Base-by-base conservation (phyloP, 805 yeast genomes). In the Ogataea methanolica region DNA sequence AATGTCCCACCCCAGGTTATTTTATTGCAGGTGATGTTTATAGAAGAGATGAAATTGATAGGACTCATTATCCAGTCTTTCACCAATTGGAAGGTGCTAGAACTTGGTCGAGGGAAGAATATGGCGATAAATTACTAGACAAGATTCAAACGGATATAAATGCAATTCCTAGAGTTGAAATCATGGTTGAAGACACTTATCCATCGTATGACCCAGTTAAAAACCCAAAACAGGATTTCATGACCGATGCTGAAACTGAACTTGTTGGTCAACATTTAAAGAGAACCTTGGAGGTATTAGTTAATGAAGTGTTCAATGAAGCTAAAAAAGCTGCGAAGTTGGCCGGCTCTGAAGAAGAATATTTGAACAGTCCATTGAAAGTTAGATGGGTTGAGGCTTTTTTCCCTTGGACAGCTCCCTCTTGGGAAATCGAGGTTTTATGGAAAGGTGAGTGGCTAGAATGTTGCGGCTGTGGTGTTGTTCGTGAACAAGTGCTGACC, bases 381-480 rank as follows among this genome's bases (percentile, higher is more conserved):
- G 87, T 91, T 17, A 76, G 98, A 56, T 94, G 99, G 99, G 85
- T 90, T 33, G 95, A 88, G 59, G 96, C 94, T 0, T 88, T 83
- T 60, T 94, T 94, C 71, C 99, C 99, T 4, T 94, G 98, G 97
- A 94, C 99, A 3, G 82, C 96, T 1, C 99, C 99, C 4, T 87
- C 96, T 39, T 94, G 96, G 95, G 97, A 94, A 61, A 89, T 95
- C 56, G 99, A 94, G 68, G 96, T 94, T 5, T 90, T 95, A 91
- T 94, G 98, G 97, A 88, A 90, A 62, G 96, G 94, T 44, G 96
- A 91, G 56, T 94, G 99, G 99, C 74, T 94, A 34, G 99, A 94
- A 69, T 83, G 96, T 63, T 88, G 96, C 60, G 99, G 99, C 0
- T 88, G 96, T 68, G 99, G 99, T 23, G 75, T 92, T 35, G 96